Conservation (phyloP, 208 protist species). For the Acanthamoeba castellanii region DNA sequence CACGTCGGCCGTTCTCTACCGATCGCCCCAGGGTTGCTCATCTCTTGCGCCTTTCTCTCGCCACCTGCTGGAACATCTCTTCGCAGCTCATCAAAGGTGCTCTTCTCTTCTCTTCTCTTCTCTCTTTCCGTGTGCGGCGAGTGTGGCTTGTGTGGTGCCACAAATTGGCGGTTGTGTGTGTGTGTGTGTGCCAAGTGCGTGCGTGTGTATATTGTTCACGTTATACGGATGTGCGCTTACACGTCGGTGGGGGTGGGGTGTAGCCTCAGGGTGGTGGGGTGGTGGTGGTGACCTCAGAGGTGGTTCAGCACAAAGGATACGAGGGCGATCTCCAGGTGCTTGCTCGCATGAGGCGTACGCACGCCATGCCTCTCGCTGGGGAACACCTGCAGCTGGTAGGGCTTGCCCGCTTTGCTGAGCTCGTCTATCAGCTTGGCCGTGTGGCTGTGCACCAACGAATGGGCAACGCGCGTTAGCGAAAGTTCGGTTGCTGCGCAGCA, state of each 20-base stretch:
- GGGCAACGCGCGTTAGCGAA: too few species aligned
- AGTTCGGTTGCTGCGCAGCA: too few species aligned
- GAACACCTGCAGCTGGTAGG: slow-evolving; percentile 80
- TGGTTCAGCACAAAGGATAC: slow-evolving; percentile 7
- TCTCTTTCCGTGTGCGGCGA: not conserved
- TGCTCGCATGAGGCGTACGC: not conserved
- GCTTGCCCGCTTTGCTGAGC: slow-evolving; percentile 68
- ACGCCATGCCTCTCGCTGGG: slow-evolving; percentile 82
- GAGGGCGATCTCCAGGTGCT: not conserved
- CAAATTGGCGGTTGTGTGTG: too few species aligned
- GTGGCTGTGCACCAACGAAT: slow-evolving; percentile 13
- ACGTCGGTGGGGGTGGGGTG: too few species aligned
- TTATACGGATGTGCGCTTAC: too few species aligned
- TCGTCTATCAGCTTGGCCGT: slow-evolving; percentile 70
- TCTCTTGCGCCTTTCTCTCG: not conserved
- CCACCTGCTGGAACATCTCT: not conserved
- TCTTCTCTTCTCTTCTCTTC: not conserved
- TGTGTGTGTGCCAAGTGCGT: too few species aligned
- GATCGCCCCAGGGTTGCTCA: not conserved
- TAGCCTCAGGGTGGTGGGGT: not conserved
- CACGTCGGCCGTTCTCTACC: not conserved
- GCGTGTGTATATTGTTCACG: too few species aligned
- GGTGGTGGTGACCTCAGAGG: not conserved
- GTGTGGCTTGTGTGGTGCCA: not conserved
- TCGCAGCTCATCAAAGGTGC: not conserved